Evolutionary conservation across 1,284 basidiomycete species (phyloP), one percentile per base, ranked within the genome.

Genomic region (Ceratobasidium sp.): DNA sequence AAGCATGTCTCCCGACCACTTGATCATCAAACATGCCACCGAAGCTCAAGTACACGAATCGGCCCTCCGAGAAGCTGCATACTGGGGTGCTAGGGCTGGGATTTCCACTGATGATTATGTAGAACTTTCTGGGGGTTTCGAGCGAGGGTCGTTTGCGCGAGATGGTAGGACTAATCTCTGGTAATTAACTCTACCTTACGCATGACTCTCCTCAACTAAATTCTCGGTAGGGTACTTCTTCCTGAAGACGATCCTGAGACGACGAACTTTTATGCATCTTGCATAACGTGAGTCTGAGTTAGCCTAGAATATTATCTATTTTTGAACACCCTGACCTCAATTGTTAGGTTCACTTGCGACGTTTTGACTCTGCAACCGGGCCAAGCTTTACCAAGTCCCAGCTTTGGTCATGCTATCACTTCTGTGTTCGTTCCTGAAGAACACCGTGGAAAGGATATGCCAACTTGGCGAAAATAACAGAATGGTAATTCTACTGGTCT

Each of bases 401-500:
- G 19, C 14, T 46, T 46, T 21, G 42, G 42, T n/a, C 42, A 46
- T 21, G 42, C 7, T 21, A 46, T 46, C 19, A n/a, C 42, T n/a
- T n/a, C 42, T 6, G 42, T 46, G 42, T 14, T 46, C 42, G 19
- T 21, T 46, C 42, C 42, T n/a, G 9, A 16, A 13, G 13, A 52
- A 52, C 23, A 52, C 16, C 49, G 49, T 25, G 11, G 49, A 19
- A 52, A 52, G 23, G 49, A 52, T 52, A 52, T 29, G 49, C 19
- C 16, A 49, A 19, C n/a, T n/a, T n/a, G n/a, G n/a, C n/a, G n/a
- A n/a, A n/a, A n/a, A n/a, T n/a, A n/a, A n/a, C n/a, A n/a, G n/a
- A n/a, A n/a, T n/a, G n/a, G n/a, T n/a, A n/a, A n/a, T n/a, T n/a
- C n/a, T n/a, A n/a, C n/a, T n/a, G n/a, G n/a, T n/a, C n/a, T n/a